A percentile compares a stretch with the other conserved stretches of the same genome.
These are phyloP conservation scores for Botryosphaeria agaves DNA, from an alignment of 2,329 filamentous ascomycete genomes.

Conservation along the genomic window DNA sequence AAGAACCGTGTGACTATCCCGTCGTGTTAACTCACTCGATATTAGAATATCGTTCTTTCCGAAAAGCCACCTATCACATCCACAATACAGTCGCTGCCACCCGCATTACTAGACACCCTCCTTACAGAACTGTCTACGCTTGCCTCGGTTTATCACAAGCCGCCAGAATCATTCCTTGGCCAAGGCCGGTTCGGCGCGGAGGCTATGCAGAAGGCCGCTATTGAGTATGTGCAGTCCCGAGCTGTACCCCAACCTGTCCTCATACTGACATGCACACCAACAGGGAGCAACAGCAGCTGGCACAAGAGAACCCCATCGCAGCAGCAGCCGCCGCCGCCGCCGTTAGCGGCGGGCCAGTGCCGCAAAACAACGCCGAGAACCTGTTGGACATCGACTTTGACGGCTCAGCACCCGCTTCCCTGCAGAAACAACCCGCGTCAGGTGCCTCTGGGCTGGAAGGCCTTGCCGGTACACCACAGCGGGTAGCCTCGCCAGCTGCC, in stretches of 20 bases:
- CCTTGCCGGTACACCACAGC: conserved; percentile 47
- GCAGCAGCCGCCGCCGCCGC: conserved; percentile 59
- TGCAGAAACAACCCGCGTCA: conserved; percentile 43
- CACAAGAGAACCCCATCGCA: conserved; percentile 84
- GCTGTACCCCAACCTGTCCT: conserved; percentile 2
- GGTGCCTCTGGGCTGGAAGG: conserved; percentile 34
- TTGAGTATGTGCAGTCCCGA: conserved; percentile 40
- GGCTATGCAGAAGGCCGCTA: conserved; percentile 84
- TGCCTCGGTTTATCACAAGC: conserved; percentile 96
- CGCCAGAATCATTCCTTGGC: conserved; percentile 92
- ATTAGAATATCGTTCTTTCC: conserved; percentile 72
- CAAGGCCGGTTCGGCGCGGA: conserved; percentile 88
- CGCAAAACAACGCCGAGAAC: conserved; percentile 78
- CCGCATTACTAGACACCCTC: conserved; percentile 73
- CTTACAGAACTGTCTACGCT: conserved; percentile 83
- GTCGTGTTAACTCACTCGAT: too few species aligned
- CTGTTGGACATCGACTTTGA: conserved; percentile 94
- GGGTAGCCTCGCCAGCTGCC: conserved; percentile 44
- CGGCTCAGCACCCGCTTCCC: conserved; percentile 76
- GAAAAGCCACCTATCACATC: conserved; percentile 88
- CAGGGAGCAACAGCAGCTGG: conserved; percentile 76
- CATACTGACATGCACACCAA: conserved; percentile 1
- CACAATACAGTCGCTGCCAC: conserved; percentile 79
- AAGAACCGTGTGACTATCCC: too few species aligned
- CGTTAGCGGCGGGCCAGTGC: conserved; percentile 32